A percentile compares a stretch with the other conserved stretches of the same genome.
Evolutionary conservation across 2,329 filamentous ascomycete genomes (phyloP).

Genomic region (Fusarium siculi): DNA sequence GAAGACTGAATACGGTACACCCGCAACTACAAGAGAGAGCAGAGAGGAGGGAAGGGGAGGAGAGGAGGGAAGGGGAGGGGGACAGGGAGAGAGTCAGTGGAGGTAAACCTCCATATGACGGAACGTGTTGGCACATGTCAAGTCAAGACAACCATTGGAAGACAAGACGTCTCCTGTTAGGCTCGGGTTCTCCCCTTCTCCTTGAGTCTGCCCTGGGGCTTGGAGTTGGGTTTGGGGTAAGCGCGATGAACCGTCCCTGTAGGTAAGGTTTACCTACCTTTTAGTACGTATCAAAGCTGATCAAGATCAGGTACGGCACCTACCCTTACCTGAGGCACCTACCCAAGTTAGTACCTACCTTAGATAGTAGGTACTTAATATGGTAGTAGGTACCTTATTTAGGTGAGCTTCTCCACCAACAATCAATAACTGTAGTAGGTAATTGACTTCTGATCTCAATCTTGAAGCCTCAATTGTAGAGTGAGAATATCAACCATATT

Average conservation of each 20-base stretch:
- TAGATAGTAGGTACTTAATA: neutral
- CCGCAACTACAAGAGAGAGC: neutral
- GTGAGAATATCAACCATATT: neutral
- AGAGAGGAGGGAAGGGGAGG: neutral
- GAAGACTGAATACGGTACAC: neutral
- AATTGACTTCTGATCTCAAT: neutral
- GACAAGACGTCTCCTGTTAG: neutral
- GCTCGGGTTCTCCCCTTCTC: neutral
- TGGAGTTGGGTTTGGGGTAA: neutral
- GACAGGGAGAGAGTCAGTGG: neutral
- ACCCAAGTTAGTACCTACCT: neutral
- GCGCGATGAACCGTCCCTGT: neutral
- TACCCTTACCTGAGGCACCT: neutral
- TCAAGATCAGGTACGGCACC: neutral
- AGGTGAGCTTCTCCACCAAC: neutral
- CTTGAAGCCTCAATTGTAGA: neutral
- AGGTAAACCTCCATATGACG: neutral
- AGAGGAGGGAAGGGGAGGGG: neutral
- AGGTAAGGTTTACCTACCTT: neutral
- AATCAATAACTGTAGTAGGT: neutral
- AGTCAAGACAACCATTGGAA: neutral
- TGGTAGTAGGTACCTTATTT: neutral
- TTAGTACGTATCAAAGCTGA: neutral
- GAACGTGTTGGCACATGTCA: constrained; percentile 11
- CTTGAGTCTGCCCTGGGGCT: neutral